phyloP scores from a whole-genome alignment of 2,329 filamentous ascomycete species.

The Tolypocladium paradoxum region DNA sequence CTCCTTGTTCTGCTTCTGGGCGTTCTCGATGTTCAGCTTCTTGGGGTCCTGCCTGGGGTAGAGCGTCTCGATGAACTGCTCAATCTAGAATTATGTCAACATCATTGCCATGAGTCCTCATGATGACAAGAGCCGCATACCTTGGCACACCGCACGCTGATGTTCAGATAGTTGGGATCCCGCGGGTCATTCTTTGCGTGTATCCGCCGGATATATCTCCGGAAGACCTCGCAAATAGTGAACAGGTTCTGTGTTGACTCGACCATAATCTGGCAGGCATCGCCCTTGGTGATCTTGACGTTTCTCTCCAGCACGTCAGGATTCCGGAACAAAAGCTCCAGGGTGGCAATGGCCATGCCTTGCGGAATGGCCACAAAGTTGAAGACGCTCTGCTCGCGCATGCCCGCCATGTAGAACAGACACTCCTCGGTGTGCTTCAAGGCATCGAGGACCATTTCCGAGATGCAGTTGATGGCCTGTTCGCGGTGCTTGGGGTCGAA shows the following conservation, averaged over 20 bases:
- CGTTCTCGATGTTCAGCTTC: constrained; percentile 32
- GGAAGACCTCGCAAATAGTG: constrained; percentile 73
- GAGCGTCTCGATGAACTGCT: constrained; percentile 89
- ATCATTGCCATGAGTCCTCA: neutral
- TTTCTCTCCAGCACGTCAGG: constrained; percentile 75
- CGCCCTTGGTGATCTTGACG: constrained; percentile 93
- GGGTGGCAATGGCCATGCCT: constrained; percentile 90
- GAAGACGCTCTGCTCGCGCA: constrained; percentile 94
- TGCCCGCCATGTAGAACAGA: constrained; percentile 92
- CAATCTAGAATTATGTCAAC: constrained; percentile 47
- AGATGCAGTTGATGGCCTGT: constrained; percentile 72
- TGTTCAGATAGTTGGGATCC: constrained; percentile 85
- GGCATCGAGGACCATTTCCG: constrained; percentile 89
- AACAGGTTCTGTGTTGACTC: constrained; percentile 85
- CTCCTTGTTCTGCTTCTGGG: constrained; percentile 27
- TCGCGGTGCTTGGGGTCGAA: constrained; percentile 72
- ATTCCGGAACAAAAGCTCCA: constrained; percentile 89
- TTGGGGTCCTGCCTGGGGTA: constrained; percentile 77
- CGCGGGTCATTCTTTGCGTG: constrained; percentile 88
- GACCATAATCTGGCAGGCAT: constrained; percentile 84
- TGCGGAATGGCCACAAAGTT: constrained; percentile 98
- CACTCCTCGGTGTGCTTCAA: constrained; percentile 83
- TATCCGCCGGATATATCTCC: constrained; percentile 66
- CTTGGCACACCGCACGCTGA: constrained; percentile 82
- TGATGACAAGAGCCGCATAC: constrained; percentile 28